Evolutionary conservation across 2,329 filamentous ascomycete genomes (phyloP).

Genomic region (Zarea fungicola): DNA sequence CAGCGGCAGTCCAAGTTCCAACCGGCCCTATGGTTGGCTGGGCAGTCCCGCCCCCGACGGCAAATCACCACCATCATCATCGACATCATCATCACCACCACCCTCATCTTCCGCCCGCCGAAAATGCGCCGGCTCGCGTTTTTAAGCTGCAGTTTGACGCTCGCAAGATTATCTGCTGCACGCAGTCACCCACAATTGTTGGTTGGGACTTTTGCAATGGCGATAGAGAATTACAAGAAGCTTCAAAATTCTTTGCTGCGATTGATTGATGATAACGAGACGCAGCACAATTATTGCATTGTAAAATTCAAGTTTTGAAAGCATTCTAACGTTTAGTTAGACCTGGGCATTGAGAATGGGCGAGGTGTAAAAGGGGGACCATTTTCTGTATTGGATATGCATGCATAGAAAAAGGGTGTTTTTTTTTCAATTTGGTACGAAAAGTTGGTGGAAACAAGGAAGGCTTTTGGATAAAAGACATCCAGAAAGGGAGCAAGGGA

Average conservation of each 20-base stretch:
- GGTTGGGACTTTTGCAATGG: slow-evolving; percentile 97
- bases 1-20: slow-evolving; percentile 9
- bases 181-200: slow-evolving; percentile 84
- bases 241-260: slow-evolving; percentile 69
- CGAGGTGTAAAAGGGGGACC: too few species aligned
- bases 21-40: too few species aligned
- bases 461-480: too few species aligned
- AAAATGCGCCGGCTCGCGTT: slow-evolving; percentile 56
- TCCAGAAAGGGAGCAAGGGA: too few species aligned
- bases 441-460: too few species aligned
- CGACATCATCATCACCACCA: slow-evolving; percentile 27
- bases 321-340: too few species aligned
- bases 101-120: slow-evolving; percentile 40
- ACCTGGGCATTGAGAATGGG: too few species aligned
- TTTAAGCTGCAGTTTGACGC: slow-evolving; percentile 98
- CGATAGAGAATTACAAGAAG: slow-evolving; percentile 73
- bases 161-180: slow-evolving; percentile 88
- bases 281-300: neutral
- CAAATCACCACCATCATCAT: slow-evolving; percentile 15
- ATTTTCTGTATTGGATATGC: too few species aligned
- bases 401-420: too few species aligned
- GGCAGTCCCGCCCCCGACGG: slow-evolving; percentile 11
- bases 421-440: too few species aligned
- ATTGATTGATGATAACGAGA: slow-evolving; percentile 34
- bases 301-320: too few species aligned